Conservation (phyloP, 352 stramenopile genomes). For the Thalassiosira mediterranea region DNA sequence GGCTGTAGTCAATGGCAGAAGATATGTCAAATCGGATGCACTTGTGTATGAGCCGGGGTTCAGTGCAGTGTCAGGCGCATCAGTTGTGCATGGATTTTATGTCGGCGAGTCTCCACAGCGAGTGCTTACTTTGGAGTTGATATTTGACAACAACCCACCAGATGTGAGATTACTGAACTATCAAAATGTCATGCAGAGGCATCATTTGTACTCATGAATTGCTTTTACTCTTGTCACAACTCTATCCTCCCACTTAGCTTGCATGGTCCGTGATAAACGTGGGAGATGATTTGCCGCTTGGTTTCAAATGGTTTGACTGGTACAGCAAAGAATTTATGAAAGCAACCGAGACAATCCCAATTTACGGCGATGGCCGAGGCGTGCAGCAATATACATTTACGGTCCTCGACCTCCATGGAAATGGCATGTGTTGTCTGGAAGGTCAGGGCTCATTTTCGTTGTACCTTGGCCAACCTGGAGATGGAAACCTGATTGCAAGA, state of each 20-base stretch:
- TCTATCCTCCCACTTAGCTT: constrained; percentile 14
- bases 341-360: constrained; percentile 27
- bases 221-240: too few species aligned
- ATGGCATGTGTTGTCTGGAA: constrained; percentile 29
- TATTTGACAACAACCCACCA: constrained; percentile 30
- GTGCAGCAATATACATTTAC: constrained; percentile 28
- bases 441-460: constrained; percentile 25
- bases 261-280: constrained; percentile 30
- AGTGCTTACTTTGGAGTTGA: constrained; percentile 24
- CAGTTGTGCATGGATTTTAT: constrained; percentile 41
- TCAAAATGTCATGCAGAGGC: too few species aligned
- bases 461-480: constrained; percentile 15
- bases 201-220: too few species aligned
- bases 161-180: too few species aligned
- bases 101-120: constrained; percentile 24
- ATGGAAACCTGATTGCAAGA: too few species aligned
- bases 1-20: constrained; percentile 27
- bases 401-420: constrained; percentile 13
- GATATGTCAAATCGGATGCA: constrained; percentile 14
- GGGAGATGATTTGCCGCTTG: constrained; percentile 28
- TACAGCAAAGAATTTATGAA: constrained; percentile 13
- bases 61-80: constrained; percentile 10
- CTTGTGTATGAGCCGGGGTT: constrained; percentile 38
- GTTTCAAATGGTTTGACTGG: constrained; percentile 38
- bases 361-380: constrained; percentile 19